Evolutionary conservation across 1,284 basidiomycete species (phyloP).

Genomic region (Cryptococcus amylolentus): DNA sequence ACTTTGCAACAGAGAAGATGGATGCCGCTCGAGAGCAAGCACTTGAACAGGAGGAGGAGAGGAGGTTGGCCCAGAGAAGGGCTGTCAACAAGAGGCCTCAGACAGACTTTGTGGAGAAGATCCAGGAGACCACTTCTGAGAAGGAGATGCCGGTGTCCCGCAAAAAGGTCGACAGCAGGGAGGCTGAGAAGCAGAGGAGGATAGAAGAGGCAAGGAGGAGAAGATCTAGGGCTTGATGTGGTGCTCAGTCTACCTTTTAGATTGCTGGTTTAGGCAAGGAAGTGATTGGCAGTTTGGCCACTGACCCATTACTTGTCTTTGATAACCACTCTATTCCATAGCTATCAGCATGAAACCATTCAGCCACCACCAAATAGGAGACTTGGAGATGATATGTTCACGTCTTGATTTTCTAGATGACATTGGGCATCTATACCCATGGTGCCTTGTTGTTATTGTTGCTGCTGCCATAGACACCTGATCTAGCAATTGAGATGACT

Average conservation of each 20-base stretch:
- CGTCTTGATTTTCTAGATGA: too few species aligned
- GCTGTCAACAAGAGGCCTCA: neutral
- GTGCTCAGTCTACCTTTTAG: neutral
- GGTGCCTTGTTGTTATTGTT: too few species aligned
- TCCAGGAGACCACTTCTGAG: constrained; percentile 4
- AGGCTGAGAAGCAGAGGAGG: constrained; percentile 25
- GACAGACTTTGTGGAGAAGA: constrained; percentile 10
- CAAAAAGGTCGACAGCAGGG: constrained; percentile 7
- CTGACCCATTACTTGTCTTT: too few species aligned
- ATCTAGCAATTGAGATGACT: too few species aligned
- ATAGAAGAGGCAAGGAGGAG: constrained; percentile 30
- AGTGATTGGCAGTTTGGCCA: too few species aligned
- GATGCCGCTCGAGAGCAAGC: constrained; percentile 1
- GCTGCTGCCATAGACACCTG: too few species aligned
- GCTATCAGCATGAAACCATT: too few species aligned
- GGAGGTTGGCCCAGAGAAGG: neutral
- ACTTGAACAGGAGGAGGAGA: neutral
- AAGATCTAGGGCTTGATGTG: constrained; percentile 12
- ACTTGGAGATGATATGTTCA: too few species aligned
- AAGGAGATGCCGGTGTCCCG: neutral
- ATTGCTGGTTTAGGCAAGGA: neutral
- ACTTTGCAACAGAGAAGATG: constrained; percentile 11
- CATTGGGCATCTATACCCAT: too few species aligned
- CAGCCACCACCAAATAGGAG: too few species aligned
- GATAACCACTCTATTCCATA: too few species aligned